Evolutionary conservation across 352 stramenopile species (phyloP).

Genomic region (Pythium brachiatum): DNA sequence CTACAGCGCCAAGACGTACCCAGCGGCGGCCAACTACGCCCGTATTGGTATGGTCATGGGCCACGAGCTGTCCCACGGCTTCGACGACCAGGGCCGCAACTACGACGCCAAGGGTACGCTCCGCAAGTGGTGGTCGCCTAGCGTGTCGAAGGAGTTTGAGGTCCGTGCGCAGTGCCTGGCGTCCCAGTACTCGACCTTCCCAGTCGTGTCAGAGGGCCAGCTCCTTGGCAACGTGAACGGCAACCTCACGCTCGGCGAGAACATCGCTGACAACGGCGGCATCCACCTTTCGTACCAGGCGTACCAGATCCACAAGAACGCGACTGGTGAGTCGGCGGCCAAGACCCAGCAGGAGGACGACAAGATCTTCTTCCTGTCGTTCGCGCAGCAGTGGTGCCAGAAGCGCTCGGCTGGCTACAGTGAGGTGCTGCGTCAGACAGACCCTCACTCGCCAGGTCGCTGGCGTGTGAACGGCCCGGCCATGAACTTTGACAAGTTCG

Average conservation of each 20-base stretch:
- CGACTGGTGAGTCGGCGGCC: constrained; percentile 7
- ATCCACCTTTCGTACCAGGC: constrained; percentile 83
- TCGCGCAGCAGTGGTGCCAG: constrained; percentile 66
- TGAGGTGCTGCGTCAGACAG: constrained; percentile 46
- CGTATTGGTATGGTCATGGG: constrained; percentile 92
- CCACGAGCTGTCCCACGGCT: constrained; percentile 94
- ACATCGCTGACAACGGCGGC: constrained; percentile 90
- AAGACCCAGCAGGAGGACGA: constrained; percentile 34
- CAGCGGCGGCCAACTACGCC: constrained; percentile 89
- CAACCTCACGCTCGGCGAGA: constrained; percentile 90
- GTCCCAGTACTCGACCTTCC: constrained; percentile 60
- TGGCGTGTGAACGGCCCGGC: constrained; percentile 65
- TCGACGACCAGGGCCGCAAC: constrained; percentile 92
- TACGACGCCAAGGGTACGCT: constrained; percentile 85
- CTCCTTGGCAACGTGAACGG: constrained; percentile 77
- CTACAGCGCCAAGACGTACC: constrained; percentile 73
- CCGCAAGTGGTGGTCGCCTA: constrained; percentile 89
- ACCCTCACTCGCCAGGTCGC: constrained; percentile 57
- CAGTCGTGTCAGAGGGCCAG: constrained; percentile 36
- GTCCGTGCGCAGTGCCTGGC: constrained; percentile 54
- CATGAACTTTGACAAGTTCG: constrained; percentile 69
- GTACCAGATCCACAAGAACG: constrained; percentile 58
- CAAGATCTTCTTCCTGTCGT: constrained; percentile 67
- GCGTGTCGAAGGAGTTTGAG: constrained; percentile 44
- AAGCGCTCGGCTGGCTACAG: constrained; percentile 43